phyloP scores from a whole-genome alignment of 441 rosid species.

The Pelargonium citronellum region DNA sequence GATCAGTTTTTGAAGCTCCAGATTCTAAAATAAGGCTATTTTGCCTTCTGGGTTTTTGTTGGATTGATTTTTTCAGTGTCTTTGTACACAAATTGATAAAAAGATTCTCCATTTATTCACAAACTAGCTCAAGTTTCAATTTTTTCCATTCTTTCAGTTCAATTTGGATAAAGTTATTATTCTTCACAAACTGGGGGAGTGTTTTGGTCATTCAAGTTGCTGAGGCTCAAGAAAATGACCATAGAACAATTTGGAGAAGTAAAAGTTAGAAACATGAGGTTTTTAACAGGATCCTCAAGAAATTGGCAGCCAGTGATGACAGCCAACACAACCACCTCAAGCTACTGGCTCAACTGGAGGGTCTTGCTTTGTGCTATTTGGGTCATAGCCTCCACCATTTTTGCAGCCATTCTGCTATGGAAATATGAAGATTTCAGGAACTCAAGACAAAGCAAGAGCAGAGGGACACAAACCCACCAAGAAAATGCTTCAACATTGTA shows the following conservation, averaged over 20 bases:
- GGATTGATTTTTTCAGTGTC: background rate
- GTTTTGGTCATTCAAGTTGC: background rate
- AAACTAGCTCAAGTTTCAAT: background rate
- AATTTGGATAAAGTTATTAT: background rate
- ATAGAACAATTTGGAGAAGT: conserved; percentile 17
- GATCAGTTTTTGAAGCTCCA: conserved; percentile 1
- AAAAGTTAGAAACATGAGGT: conserved; percentile 37
- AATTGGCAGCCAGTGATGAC: conserved; percentile 63
- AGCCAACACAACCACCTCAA: conserved; percentile 40
- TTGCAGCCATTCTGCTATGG: conserved; percentile 43
- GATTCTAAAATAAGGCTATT: conserved; percentile 10
- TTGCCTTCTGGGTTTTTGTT: conserved; percentile 14
- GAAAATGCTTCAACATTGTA: conserved; percentile 46
- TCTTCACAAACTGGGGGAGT: background rate
- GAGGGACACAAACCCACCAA: conserved; percentile 29
- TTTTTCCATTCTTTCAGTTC: background rate
- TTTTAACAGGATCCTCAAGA: conserved; percentile 44
- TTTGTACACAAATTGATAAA: background rate
- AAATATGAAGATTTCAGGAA: conserved; percentile 48
- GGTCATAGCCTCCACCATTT: conserved; percentile 29
- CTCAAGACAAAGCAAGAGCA: conserved; percentile 8
- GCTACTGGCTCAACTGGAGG: conserved; percentile 67
- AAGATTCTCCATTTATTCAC: background rate
- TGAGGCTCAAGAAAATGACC: conserved; percentile 6
- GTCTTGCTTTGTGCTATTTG: conserved; percentile 51